Evolutionary conservation across 768 basidiomycete species (phyloP), one percentile per base, ranked within the genome.

Genomic region (Termitomyces sp.): DNA sequence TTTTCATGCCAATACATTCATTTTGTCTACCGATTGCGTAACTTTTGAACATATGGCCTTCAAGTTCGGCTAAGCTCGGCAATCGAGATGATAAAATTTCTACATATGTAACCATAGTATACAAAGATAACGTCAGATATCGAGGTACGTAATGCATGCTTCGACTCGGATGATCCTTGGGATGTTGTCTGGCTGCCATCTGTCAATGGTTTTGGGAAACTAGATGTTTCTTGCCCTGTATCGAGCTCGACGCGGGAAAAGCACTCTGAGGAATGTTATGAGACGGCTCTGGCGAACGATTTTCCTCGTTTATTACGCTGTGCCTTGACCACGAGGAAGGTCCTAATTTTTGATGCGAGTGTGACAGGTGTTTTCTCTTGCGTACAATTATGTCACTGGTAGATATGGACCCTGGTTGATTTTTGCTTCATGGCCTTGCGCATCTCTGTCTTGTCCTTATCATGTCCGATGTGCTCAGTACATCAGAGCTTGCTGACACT

Each of bases 401-500:
- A n/a, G 20, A n/a, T 27, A 27, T 49, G 48, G 15, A 33, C 31
- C 8, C 8, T n/a, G 11, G 6, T 33, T 33, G 48, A 49, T 49
- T 33, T 49, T 33, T 13, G 11, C 48, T 12, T n/a, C 6, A 31
- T 49, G 16, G n/a, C n/a, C 31, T 20, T n/a, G 47, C 31, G 3
- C 31, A 31, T 30, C 48, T 33, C 2, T 33, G 4, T 5, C 11
- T 33, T 11, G n/a, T 49, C 31, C 11, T 12, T 33, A 20, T 20
- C 48, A 49, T 49, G 48, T n/a, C 48, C 31, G n/a, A 33, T 20
- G 30, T 11, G 4, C 48, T 49, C 48, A 49, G 30, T 11, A n/a
- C 31, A 5, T 33, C 58, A 45, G 64, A 58, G 42, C 55, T 64
- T 27, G 61, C 61, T 22, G 47, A 41, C 11, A 61, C 58, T 33